A percentile compares a stretch with the other conserved stretches of the same genome.
Conservation (phyloP, 2,329 filamentous ascomycete species). For the Claviceps purpurea region DNA sequence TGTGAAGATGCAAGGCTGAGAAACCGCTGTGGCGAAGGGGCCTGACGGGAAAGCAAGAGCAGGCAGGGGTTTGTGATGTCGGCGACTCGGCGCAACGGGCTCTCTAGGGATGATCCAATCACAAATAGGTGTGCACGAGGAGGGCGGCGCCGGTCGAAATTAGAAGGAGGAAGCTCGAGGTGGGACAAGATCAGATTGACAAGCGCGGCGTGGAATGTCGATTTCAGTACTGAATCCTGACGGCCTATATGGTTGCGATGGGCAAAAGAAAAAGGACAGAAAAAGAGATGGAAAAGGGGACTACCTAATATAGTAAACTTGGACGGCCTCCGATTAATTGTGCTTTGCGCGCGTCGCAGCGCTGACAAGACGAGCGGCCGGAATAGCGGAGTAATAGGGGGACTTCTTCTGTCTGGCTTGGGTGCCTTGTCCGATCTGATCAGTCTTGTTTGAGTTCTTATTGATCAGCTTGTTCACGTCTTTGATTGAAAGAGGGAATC, state of each 20-base stretch:
- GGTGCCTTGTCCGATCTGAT: too few relatives aligned
- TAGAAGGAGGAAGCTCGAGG: neutral
- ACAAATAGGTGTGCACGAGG: neutral
- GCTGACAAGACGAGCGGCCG: too few relatives aligned
- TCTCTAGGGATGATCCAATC: neutral
- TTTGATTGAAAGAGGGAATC: neutral
- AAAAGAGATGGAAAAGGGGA: neutral
- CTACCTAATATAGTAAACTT: neutral
- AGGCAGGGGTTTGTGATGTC: neutral
- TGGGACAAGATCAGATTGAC: neutral
- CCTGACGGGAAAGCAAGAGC: neutral
- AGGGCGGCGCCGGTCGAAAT: neutral
- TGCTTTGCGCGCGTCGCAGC: neutral
- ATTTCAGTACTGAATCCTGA: neutral
- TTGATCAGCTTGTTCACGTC: too few relatives aligned
- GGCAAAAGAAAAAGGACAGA: neutral
- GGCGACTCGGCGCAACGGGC: neutral
- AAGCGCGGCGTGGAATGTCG: neutral
- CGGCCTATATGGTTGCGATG: too few relatives aligned
- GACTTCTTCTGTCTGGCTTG: too few relatives aligned
- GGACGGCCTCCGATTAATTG: neutral
- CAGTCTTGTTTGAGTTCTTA: too few relatives aligned
- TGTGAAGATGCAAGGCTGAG: neutral
- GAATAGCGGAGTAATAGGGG: too few relatives aligned
- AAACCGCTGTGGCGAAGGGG: neutral